phyloP scores from a whole-genome alignment of 2,329 filamentous ascomycete species.

The Claviceps capensis region DNA sequence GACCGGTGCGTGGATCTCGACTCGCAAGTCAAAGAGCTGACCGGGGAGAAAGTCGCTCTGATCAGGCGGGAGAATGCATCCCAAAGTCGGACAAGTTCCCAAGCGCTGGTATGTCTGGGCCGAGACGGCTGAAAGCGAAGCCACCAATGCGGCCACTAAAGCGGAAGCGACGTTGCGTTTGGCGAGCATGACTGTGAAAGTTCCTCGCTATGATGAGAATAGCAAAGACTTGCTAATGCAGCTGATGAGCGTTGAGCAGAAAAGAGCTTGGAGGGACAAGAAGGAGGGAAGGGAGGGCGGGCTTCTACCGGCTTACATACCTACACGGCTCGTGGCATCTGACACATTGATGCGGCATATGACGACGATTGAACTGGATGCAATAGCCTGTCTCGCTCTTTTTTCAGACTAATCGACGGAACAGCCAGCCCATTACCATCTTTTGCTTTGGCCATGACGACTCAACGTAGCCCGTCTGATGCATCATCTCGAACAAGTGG shows the following conservation, averaged over 20 bases:
- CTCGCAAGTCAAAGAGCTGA: slow-evolving; percentile 71
- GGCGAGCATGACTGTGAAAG: slow-evolving; percentile 17
- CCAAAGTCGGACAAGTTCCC: slow-evolving; percentile 43
- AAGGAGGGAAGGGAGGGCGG: background rate
- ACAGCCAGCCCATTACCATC: too few relatives aligned
- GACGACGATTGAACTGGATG: background rate
- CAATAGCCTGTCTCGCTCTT: too few relatives aligned
- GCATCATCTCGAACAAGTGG: background rate
- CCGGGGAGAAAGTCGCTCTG: slow-evolving; percentile 71
- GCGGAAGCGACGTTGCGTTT: slow-evolving; percentile 22
- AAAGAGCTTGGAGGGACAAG: background rate
- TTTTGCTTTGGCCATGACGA: background rate
- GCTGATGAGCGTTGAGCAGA: background rate
- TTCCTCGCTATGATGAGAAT: background rate
- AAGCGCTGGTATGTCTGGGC: slow-evolving; percentile 48
- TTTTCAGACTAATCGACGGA: slow-evolving; percentile 1
- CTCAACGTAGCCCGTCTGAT: background rate
- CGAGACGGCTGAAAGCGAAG: slow-evolving; percentile 25
- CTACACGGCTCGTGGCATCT: background rate
- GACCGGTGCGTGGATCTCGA: slow-evolving; percentile 68
- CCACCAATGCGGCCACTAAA: slow-evolving; percentile 20
- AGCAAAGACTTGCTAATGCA: background rate
- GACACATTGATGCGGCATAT: background rate
- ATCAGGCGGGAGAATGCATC: slow-evolving; percentile 47
- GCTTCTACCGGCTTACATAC: background rate